Percentiles rank a stretch among this genome's conserved stretches.
These are phyloP conservation scores for Colletotrichum sp. DNA, from an alignment of 2,329 filamentous ascomycete genomes.

Conservation along the genomic window DNA sequence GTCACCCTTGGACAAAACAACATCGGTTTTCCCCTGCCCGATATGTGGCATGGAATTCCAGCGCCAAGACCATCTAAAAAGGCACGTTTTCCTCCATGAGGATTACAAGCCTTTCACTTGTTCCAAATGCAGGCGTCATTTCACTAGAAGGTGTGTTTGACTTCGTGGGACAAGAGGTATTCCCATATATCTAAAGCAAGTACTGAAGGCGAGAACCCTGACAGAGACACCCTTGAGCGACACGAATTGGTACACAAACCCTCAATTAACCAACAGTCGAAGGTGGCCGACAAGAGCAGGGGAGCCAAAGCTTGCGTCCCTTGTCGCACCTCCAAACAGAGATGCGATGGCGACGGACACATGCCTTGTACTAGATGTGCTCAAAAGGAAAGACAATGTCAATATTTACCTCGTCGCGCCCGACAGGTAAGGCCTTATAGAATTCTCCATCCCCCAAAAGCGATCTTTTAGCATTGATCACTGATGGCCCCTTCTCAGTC, in stretches of 20 bases:
- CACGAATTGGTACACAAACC: not conserved
- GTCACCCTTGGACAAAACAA: not conserved
- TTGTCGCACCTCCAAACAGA: not conserved
- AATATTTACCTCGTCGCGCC: not conserved
- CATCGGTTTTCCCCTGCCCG: not conserved
- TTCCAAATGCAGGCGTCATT: not conserved
- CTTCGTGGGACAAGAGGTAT: not conserved
- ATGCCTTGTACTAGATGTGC: not conserved
- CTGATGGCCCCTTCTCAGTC: not conserved
- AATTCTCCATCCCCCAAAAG: not conserved
- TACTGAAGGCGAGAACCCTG: not conserved
- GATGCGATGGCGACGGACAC: not conserved
- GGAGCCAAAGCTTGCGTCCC: not conserved
- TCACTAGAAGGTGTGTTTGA: not conserved
- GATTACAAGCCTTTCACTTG: not conserved
- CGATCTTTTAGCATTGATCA: not conserved
- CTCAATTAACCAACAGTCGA: not conserved
- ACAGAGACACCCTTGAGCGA: not conserved
- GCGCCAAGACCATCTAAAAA: not conserved
- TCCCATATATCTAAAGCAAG: not conserved
- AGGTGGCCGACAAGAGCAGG: not conserved
- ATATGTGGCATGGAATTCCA: not conserved
- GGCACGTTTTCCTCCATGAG: not conserved
- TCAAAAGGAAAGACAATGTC: not conserved
- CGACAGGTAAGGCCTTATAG: not conserved